Evolutionary conservation across 805 yeast species (phyloP).

Genomic region (Lachancea lanzarotensis): DNA sequence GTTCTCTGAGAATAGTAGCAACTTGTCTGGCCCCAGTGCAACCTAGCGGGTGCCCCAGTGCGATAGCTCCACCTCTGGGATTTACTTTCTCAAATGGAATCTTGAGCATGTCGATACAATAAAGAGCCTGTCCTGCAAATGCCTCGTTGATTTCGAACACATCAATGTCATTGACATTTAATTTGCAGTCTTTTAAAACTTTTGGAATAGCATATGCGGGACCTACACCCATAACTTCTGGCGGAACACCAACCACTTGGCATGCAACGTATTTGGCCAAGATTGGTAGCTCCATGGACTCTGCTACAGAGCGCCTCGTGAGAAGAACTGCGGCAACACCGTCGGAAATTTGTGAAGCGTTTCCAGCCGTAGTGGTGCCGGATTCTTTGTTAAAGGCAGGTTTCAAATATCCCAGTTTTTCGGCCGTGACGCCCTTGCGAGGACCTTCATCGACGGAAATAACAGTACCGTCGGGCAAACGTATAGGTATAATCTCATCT

Average conservation of each 20-base stretch:
- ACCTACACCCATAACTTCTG: conserved; percentile 96
- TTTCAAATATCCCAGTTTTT: conserved; percentile 62
- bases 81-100: conserved; percentile 69
- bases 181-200: conserved; percentile 55
- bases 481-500: conserved; percentile 83
- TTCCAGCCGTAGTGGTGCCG: conserved; percentile 92
- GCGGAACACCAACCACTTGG: conserved; percentile 87
- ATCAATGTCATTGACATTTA: conserved; percentile 58
- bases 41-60: conserved; percentile 91
- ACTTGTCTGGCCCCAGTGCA: conserved; percentile 90
- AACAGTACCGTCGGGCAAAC: conserved; percentile 39
- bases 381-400: conserved; percentile 76
- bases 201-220: conserved; percentile 94
- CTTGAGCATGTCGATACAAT: conserved; percentile 57
- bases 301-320: conserved; percentile 81
- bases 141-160: conserved; percentile 93
- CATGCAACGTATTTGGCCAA: conserved; percentile 76
- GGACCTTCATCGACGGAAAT: conserved; percentile 85
- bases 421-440: conserved; percentile 76
- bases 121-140: conserved; percentile 90
- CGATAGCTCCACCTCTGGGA: conserved; percentile 95
- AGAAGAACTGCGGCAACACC: conserved; percentile 90
- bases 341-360: conserved; percentile 92
- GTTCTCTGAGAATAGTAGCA: conserved; percentile 79
- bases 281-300: conserved; percentile 61